Percentiles rank a stretch among this genome's conserved stretches.
phyloP scores from a whole-genome alignment of 805 yeast species.

The Grigorovia yakushimaensis region DNA sequence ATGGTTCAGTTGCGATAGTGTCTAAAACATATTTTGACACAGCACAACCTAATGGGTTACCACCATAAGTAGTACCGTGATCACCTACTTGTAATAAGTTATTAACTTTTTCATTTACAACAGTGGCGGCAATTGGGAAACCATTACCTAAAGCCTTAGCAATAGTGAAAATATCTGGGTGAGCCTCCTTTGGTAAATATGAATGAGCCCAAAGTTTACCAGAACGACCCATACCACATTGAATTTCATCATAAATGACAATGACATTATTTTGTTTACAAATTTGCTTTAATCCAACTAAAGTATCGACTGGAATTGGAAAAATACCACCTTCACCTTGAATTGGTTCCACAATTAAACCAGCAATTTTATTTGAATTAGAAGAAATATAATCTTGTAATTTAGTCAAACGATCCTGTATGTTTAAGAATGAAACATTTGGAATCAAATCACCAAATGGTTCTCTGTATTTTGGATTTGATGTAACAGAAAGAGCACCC shows the following conservation, averaged over 20 bases:
- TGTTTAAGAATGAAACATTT: constrained; percentile 45
- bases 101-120: constrained; percentile 76
- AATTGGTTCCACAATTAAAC: constrained; percentile 90
- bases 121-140: constrained; percentile 89
- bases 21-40: constrained; percentile 70
- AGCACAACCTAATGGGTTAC: constrained; percentile 85
- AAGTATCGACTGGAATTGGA: constrained; percentile 77
- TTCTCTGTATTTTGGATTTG: constrained; percentile 83
- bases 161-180: constrained; percentile 88
- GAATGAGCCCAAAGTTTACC: constrained; percentile 96
- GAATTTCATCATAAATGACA: constrained; percentile 92
- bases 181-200: constrained; percentile 63
- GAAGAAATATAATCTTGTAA: constrained; percentile 14
- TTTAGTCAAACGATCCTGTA: constrained; percentile 28
- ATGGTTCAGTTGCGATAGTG: constrained; percentile 49
- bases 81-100: constrained; percentile 73
- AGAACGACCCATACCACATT: constrained; percentile 95
- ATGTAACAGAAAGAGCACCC: constrained; percentile 89
- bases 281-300: constrained; percentile 64
- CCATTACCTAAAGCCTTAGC: constrained; percentile 98
- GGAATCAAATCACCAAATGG: constrained; percentile 93
- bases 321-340: constrained; percentile 99
- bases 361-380: constrained; percentile 46
- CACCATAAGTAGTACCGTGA: constrained; percentile 97
- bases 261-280: constrained; percentile 79